These are phyloP conservation scores for Salix suchowensis DNA, from an alignment of 345 rosid genomes.

Conservation along the genomic window DNA sequence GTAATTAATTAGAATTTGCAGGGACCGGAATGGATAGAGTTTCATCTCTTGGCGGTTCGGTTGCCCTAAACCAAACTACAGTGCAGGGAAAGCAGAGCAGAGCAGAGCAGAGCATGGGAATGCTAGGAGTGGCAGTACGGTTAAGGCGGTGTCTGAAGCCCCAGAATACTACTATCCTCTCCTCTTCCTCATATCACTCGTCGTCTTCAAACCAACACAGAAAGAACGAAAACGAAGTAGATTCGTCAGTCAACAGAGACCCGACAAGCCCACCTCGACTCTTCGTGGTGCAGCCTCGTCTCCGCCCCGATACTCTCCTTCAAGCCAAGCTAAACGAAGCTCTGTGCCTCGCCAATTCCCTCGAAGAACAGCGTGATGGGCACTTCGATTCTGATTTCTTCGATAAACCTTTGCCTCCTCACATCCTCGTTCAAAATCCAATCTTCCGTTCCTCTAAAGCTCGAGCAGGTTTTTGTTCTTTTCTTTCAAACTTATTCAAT, in stretches of 20 bases:
- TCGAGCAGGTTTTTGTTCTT: slow-evolving; percentile 50
- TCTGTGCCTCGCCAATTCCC: slow-evolving; percentile 81
- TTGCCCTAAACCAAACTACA: too few relatives aligned
- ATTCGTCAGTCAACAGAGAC: slow-evolving; percentile 44
- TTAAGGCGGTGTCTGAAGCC: too few relatives aligned
- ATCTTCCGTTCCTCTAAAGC: slow-evolving; percentile 49
- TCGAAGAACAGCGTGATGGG: slow-evolving; percentile 91
- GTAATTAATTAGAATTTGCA: too few relatives aligned
- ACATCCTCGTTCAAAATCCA: slow-evolving; percentile 82
- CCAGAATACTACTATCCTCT: not conserved
- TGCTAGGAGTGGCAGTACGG: too few relatives aligned
- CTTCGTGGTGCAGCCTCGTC: slow-evolving; percentile 87
- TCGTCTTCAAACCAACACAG: slow-evolving; percentile 16
- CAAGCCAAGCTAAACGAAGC: slow-evolving; percentile 89
- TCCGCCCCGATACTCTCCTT: slow-evolving; percentile 54
- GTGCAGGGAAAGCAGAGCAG: too few relatives aligned
- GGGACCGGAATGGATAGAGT: too few relatives aligned
- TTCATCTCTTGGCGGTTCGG: too few relatives aligned
- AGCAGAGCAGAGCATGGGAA: too few relatives aligned
- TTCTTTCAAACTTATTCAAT: not conserved
- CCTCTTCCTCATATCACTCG: not conserved
- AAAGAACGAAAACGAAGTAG: not conserved
- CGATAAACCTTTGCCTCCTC: slow-evolving; percentile 70
- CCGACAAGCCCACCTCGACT: slow-evolving; percentile 69
- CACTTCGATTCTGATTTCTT: slow-evolving; percentile 61